Evolutionary conservation across 768 basidiomycete genomes (phyloP), one percentile per base, ranked within the genome.

Genomic region (Xerocomellus dryophilus): DNA sequence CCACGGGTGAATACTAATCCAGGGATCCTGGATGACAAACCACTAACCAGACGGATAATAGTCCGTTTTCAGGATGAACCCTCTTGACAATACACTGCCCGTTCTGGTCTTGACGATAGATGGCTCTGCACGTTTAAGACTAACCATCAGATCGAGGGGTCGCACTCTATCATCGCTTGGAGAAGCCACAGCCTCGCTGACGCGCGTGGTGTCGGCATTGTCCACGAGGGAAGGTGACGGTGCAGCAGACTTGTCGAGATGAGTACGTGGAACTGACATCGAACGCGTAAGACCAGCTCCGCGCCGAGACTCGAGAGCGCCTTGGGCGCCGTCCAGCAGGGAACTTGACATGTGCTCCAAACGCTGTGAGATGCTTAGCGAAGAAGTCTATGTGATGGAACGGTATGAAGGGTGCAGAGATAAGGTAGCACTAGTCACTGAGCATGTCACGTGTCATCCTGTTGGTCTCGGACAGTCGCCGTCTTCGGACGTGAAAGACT

Each of bases 21-120:
- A 20, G 23, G 17, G 36, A 50, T 29, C 15, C 42, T 8, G 17
- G 27, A 9, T 32, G 23, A 52, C 35, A 54, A n/a, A 38, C 63
- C 67, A 59, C 67, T 31, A 56, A 83, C 87, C 88, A 56, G 88
- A 88, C 32, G 88, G 88, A 70, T 91, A 87, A 67, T 87, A 78
- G 73, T 97, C 95, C 17, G 93, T 95, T 77, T 98, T 99, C 62
- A 99, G 74, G 51, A 99, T 95, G 68, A 94, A 92, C 0, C 93
- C 91, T 57, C 93, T 74, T 4, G 88, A 85, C 7, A 96, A 75
- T 32, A 96, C 93, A 61, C 88, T 90, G 17, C 93, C 93, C 0
- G 78, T 76, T 53, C 93, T 79, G 7, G 88, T 85, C 73, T 93
- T 92, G 51, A 94, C 92, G 32, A 94, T 78, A 2, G 85, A 84